Conservation (phyloP, 1,139 yeast species). For the Wickerhamomyces sp. region DNA sequence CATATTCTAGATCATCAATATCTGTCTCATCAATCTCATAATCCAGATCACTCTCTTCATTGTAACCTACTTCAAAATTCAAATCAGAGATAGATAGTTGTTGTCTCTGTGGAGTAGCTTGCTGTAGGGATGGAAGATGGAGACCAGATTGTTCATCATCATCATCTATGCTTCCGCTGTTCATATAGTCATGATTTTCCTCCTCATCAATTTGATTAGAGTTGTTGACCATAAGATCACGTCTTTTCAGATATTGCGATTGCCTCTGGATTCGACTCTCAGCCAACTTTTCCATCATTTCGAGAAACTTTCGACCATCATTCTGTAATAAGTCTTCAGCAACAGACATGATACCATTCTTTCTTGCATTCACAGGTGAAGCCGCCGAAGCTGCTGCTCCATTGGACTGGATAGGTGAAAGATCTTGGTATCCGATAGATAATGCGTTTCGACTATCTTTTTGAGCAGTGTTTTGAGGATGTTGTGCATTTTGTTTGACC, state of each 20-base stretch:
- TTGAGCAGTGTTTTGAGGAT: background rate
- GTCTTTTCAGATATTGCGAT: slow-evolving; percentile 9
- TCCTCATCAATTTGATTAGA: slow-evolving; percentile 27
- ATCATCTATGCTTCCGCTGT: slow-evolving; percentile 18
- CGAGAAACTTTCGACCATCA: slow-evolving; percentile 70
- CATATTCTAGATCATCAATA: slow-evolving; percentile 6
- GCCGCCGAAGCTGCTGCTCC: background rate
- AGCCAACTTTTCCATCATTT: slow-evolving; percentile 72
- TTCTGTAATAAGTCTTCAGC: slow-evolving; percentile 75
- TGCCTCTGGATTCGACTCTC: slow-evolving; percentile 29
- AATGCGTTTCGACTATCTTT: background rate
- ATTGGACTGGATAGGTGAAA: background rate
- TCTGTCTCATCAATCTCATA: slow-evolving; percentile 18
- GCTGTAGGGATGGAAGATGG: slow-evolving; percentile 8
- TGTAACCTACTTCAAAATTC: slow-evolving; percentile 13
- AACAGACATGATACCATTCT: slow-evolving; percentile 46
- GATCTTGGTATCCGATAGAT: background rate
- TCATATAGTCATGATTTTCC: slow-evolving; percentile 28
- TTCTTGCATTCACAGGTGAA: slow-evolving; percentile 4
- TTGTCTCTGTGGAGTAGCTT: slow-evolving; percentile 11
- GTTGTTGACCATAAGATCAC: slow-evolving; percentile 27
- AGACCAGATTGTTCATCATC: slow-evolving; percentile 12
- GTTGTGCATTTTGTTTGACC: background rate
- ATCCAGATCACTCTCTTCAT: slow-evolving; percentile 23
- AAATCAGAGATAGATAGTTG: background rate